Percentiles rank a stretch among this genome's conserved stretches.
Evolutionary conservation across 2,329 filamentous ascomycete genomes (phyloP).

Genomic region (Penicillium verrucosum): DNA sequence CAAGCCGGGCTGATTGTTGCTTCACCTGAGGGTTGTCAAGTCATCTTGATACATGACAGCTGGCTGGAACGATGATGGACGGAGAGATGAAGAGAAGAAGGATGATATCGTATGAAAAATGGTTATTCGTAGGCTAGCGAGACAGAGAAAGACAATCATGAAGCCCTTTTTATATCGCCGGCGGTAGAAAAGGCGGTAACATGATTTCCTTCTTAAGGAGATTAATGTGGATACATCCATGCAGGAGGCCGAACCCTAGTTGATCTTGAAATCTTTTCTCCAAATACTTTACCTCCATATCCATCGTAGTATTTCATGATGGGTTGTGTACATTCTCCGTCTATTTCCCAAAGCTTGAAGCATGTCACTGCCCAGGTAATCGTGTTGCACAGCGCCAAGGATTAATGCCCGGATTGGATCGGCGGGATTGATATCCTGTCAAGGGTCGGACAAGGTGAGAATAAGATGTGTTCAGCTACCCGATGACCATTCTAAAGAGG

Average conservation of each 20-base stretch:
- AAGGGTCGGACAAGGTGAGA: constrained; percentile 5
- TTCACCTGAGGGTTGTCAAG: neutral
- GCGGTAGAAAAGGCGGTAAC: neutral
- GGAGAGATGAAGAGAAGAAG: neutral
- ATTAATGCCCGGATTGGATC: neutral
- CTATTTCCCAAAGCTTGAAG: neutral
- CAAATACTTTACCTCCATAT: neutral
- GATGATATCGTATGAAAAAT: neutral
- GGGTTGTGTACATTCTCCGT: neutral
- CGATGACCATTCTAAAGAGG: neutral
- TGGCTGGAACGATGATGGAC: too few species aligned
- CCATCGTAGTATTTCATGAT: neutral
- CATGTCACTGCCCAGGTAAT: neutral
- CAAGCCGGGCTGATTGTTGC: neutral
- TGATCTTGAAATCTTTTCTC: neutral
- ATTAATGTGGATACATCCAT: neutral
- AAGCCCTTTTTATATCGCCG: neutral
- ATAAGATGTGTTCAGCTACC: neutral
- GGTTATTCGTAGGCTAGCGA: neutral
- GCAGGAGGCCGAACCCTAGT: neutral
- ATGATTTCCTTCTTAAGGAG: neutral
- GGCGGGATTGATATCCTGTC: constrained; percentile 6
- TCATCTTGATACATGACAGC: neutral
- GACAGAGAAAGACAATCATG: neutral
- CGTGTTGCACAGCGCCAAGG: neutral